phyloP scores from a whole-genome alignment of 2,329 filamentous ascomycete species.

The Trichoderma lentiforme region DNA sequence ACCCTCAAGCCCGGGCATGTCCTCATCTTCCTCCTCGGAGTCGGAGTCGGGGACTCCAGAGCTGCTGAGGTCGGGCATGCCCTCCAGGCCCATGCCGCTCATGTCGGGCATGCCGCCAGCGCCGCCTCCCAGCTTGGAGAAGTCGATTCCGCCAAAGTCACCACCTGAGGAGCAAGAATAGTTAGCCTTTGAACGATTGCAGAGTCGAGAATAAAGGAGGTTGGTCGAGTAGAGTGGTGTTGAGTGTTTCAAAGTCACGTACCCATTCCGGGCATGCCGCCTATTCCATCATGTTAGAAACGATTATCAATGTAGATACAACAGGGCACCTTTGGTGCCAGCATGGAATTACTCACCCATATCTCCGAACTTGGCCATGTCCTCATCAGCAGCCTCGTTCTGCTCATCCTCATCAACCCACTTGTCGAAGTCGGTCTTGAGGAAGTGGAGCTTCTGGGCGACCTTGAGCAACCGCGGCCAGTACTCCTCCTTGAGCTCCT shows the following conservation, averaged over 20 bases:
- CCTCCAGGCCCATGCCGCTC: conserved; percentile 45
- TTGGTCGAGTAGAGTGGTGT: not conserved
- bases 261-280: conserved; percentile 55
- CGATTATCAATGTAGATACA: not conserved
- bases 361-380: conserved; percentile 64
- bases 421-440: conserved; percentile 99
- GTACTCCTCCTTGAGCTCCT: conserved; percentile 90
- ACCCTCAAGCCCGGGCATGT: conserved; percentile 79
- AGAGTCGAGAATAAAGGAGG: not conserved
- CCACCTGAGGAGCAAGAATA: conserved; percentile 37
- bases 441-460: conserved; percentile 82
- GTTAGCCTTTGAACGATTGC: not conserved
- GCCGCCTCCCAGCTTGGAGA: conserved; percentile 79
- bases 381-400: conserved; percentile 81
- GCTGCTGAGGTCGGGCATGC: conserved; percentile 60
- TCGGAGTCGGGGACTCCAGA: conserved; percentile 48
- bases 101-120: conserved; percentile 34
- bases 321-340: not conserved
- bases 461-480: conserved; percentile 96
- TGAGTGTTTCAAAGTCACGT: conserved; percentile 30
- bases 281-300: conserved; percentile 30
- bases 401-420: conserved; percentile 99
- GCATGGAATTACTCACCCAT: conserved; percentile 51
- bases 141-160: conserved; percentile 86
- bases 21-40: conserved; percentile 63